A percentile compares a stretch with the other conserved stretches of the same genome.
Conservation (phyloP, 805 yeast species). For the Metschnikowia cerradonensis region DNA sequence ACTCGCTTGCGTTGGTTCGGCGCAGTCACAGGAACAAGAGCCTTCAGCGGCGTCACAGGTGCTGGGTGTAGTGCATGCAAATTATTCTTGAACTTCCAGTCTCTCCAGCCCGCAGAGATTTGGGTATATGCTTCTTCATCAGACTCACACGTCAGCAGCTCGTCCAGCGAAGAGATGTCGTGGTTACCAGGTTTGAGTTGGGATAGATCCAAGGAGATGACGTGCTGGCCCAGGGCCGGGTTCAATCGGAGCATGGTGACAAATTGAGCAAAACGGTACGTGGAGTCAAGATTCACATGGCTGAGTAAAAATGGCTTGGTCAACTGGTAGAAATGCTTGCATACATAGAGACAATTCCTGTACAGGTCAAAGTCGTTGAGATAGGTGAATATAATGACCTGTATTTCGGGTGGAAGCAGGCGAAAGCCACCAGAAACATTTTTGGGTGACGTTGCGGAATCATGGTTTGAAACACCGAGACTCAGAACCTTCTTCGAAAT, state of each 20-base stretch:
- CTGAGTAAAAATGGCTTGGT: constrained; percentile 55
- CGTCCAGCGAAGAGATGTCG: constrained; percentile 15
- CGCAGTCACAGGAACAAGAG: constrained; percentile 10
- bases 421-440: constrained; percentile 14
- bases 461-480: constrained; percentile 1
- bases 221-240: constrained; percentile 52
- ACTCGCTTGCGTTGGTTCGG: constrained; percentile 16
- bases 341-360: constrained; percentile 44
- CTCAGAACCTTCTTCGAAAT: constrained; percentile 29
- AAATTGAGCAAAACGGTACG: constrained; percentile 78
- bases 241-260: constrained; percentile 60
- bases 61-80: constrained; percentile 41
- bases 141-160: constrained; percentile 6
- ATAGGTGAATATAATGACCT: constrained; percentile 34
- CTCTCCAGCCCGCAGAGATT: constrained; percentile 81
- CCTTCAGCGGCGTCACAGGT: constrained; percentile 15
- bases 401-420: constrained; percentile 43
- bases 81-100: constrained; percentile 77
- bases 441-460: not conserved
- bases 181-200: constrained; percentile 32
- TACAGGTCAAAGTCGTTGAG: constrained; percentile 35
- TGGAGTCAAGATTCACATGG: constrained; percentile 55
- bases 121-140: constrained; percentile 4
- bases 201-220: constrained; percentile 58
- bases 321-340: constrained; percentile 45